Conservation (phyloP, 2,329 filamentous ascomycete species). For the Zasmidium cellare region DNA sequence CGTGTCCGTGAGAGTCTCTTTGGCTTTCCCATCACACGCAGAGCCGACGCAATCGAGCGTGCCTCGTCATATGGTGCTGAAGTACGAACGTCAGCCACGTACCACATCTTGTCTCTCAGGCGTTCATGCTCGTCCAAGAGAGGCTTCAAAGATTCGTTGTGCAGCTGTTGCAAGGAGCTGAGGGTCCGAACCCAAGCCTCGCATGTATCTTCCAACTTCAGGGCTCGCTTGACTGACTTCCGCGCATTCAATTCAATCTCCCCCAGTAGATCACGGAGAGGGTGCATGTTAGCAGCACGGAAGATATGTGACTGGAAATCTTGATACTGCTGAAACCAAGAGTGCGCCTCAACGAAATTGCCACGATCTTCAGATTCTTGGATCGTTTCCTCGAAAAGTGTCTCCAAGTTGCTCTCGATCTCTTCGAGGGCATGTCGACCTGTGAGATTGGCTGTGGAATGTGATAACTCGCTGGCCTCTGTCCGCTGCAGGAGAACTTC, state of each 20-base stretch:
- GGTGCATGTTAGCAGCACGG: background rate
- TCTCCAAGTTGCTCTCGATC: constrained; percentile 5
- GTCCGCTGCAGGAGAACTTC: background rate
- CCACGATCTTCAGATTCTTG: constrained; percentile 74
- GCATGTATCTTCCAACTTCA: constrained; percentile 9
- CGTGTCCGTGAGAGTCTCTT: constrained; percentile 43
- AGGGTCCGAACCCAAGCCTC: constrained; percentile 15
- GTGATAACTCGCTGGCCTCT: background rate
- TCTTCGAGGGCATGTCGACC: background rate
- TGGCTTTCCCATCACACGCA: constrained; percentile 82
- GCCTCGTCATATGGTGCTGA: constrained; percentile 87
- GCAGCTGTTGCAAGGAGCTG: constrained; percentile 8
- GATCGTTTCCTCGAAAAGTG: constrained; percentile 71
- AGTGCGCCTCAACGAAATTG: constrained; percentile 79
- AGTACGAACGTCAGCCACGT: constrained; percentile 87
- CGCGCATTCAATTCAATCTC: constrained; percentile 11
- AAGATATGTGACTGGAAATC: constrained; percentile 13
- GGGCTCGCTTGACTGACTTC: constrained; percentile 9
- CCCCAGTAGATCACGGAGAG: constrained; percentile 10
- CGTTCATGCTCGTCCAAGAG: constrained; percentile 13
- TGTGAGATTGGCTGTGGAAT: background rate
- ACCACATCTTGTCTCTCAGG: constrained; percentile 94
- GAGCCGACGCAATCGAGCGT: constrained; percentile 77
- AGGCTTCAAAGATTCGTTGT: constrained; percentile 8
- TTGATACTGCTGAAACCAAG: constrained; percentile 47